phyloP scores from a whole-genome alignment of 768 basidiomycete genomes.

The Naematelia encephala region DNA sequence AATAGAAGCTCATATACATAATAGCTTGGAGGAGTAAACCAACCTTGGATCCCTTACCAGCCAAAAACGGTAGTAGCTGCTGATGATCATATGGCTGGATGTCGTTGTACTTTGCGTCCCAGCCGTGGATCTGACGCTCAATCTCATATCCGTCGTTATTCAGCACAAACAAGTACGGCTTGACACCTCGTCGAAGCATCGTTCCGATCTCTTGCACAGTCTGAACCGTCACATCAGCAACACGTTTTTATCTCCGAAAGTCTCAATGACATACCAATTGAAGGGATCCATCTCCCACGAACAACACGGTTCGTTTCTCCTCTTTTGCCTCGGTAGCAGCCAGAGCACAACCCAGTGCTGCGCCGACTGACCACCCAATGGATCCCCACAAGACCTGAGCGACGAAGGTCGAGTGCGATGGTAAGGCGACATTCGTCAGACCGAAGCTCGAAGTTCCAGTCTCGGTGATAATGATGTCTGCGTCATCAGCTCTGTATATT shows the following conservation, averaged over 20 bases:
- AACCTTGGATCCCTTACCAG: constrained; percentile 43
- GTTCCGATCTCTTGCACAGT: constrained; percentile 71
- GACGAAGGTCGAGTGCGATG: constrained; percentile 60
- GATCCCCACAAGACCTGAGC: constrained; percentile 76
- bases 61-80: constrained; percentile 48
- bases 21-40: constrained; percentile 7
- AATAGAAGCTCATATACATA: constrained; percentile 15
- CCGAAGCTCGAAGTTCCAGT: constrained; percentile 89
- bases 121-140: constrained; percentile 65
- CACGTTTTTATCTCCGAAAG: not conserved
- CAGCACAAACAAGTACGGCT: constrained; percentile 72
- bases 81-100: constrained; percentile 66
- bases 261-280: constrained; percentile 37
- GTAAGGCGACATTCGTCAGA: constrained; percentile 73
- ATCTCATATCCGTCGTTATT: constrained; percentile 68
- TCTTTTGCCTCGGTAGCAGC: constrained; percentile 66
- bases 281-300: constrained; percentile 59
- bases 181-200: constrained; percentile 69
- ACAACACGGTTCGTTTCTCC: constrained; percentile 67
- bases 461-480: constrained; percentile 73
- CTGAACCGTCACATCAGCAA: constrained; percentile 55
- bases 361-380: constrained; percentile 84
- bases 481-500: constrained; percentile 3
- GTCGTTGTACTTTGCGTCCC: constrained; percentile 67
- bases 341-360: constrained; percentile 71